Conservation (phyloP, 176 grass and related monocot genomes). For the Eragrostis nindensis region DNA sequence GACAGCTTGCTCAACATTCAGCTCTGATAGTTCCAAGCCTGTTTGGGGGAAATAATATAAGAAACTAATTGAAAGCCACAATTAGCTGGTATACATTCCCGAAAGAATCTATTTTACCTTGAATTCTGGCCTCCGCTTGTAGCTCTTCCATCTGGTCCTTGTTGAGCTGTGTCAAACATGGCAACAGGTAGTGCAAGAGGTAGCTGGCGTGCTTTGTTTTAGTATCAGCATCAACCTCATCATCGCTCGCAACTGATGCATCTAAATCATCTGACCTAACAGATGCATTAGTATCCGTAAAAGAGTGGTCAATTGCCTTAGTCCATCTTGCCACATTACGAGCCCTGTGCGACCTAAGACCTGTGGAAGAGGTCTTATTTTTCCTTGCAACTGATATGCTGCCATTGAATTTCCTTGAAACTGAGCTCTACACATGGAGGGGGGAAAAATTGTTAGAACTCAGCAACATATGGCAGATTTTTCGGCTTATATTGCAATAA, state of each 20-base stretch:
- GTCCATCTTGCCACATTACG: background rate
- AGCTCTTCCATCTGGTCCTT: slow-evolving; percentile 63
- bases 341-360: slow-evolving; percentile 14
- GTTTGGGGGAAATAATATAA: slow-evolving; percentile 12
- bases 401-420: slow-evolving; percentile 1
- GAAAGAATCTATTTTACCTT: slow-evolving; percentile 45
- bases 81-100: slow-evolving; percentile 8
- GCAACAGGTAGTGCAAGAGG: slow-evolving; percentile 60
- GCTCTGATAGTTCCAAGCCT: slow-evolving; percentile 44
- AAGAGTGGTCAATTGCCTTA: background rate
- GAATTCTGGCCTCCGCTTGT: slow-evolving; percentile 53
- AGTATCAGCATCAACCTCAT: slow-evolving; percentile 35
- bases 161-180: slow-evolving; percentile 56
- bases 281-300: slow-evolving; percentile 4
- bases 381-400: slow-evolving; percentile 11
- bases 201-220: slow-evolving; percentile 52
- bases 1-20: slow-evolving; percentile 46
- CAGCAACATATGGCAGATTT: background rate
- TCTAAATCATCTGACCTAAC: slow-evolving; percentile 1
- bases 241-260: background rate
- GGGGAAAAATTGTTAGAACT: slow-evolving; percentile 16
- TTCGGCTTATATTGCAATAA: slow-evolving; percentile 14
- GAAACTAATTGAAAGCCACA: slow-evolving; percentile 22
- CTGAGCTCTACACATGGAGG: slow-evolving; percentile 2
- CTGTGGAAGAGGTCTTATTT: background rate